Evolutionary conservation across 2,329 filamentous ascomycete genomes (phyloP), one percentile per base, ranked within the genome.

Genomic region (Colletotrichum sp.): DNA sequence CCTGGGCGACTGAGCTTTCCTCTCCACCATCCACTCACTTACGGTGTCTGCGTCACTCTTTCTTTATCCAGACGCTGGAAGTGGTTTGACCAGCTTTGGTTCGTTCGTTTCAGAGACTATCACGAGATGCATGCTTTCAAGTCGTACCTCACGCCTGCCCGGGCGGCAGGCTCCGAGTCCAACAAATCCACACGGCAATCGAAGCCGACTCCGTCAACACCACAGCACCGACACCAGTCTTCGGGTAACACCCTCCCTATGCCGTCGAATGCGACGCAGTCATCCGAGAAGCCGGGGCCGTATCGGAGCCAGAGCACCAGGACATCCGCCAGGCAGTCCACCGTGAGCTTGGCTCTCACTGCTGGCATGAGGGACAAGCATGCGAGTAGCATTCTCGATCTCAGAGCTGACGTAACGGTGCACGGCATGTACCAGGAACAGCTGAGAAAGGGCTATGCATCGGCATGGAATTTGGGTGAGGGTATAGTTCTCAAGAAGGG

Each of bases 401-500:
- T 77, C 43, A 71, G 67, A 36, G 74, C 76, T 21, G 76, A 77
- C 34, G 76, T 77, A 26, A 77, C 71, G 21, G 76, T 77, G 16
- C 74, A 77, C 57, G 71, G 74, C 36, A 69, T 77, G 43, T 77
- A 76, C 48, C 76, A 77, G 52, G 76, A 77, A 13, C 76, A 77
- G 67, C 71, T 77, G 13, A 71, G 76, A 52, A 77, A 76, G 63
- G 67, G 74, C 59, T 77, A 77, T 5, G 74, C 76, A 10, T 74
- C 74, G 59, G 65, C 67, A 16, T 77, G 67, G 67, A 77, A 71
- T 12, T 80, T 84, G 13, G 88, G 88, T 15, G 90, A 92, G 81
- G 90, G 90, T 78, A 88, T 91, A 3, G 84, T 92, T 4, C 80
- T 92, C 69, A 92, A 91, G 82, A 89, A 87, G 79, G 80, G 83